These are phyloP conservation scores for Vitis riparia DNA, from an alignment of 164 flowering plant genomes.

Conservation along the genomic window DNA sequence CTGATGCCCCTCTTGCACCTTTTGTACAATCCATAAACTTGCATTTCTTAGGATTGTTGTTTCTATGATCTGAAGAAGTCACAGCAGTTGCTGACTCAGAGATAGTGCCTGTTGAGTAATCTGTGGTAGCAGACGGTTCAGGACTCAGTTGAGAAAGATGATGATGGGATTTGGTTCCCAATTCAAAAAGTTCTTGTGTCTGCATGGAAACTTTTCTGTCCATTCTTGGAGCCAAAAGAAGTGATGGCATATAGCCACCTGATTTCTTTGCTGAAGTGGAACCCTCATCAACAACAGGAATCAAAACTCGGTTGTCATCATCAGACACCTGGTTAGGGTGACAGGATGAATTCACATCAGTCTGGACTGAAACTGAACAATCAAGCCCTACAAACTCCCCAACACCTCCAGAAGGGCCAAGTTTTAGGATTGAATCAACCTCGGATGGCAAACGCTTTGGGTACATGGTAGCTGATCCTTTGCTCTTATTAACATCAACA, in stretches of 20 bases:
- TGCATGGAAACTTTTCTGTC: slow-evolving; percentile 20
- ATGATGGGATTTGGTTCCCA: slow-evolving; percentile 21
- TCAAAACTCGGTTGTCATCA: background rate
- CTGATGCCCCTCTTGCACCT: slow-evolving; percentile 90
- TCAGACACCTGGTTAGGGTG: background rate
- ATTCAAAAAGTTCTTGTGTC: slow-evolving; percentile 26
- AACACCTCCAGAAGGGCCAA: slow-evolving; percentile 54
- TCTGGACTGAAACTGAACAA: slow-evolving; percentile 32
- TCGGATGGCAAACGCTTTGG: slow-evolving; percentile 31
- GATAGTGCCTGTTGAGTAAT: slow-evolving; percentile 34
- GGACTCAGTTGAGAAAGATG: slow-evolving; percentile 29
- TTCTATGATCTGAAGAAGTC: slow-evolving; percentile 39
- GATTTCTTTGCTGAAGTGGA: slow-evolving; percentile 87
- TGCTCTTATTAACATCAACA: slow-evolving; percentile 25
- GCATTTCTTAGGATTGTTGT: slow-evolving; percentile 59
- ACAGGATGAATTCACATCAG: slow-evolving; percentile 16
- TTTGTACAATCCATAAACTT: slow-evolving; percentile 65
- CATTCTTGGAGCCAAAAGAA: slow-evolving; percentile 68
- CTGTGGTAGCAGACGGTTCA: slow-evolving; percentile 49
- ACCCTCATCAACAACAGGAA: slow-evolving; percentile 78
- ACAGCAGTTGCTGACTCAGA: slow-evolving; percentile 42
- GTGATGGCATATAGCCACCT: slow-evolving; percentile 87
- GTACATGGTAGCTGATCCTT: slow-evolving; percentile 22
- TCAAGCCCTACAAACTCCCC: slow-evolving; percentile 31
- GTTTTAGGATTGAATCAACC: slow-evolving; percentile 56